Evolutionary conservation across 1,284 basidiomycete genomes (phyloP).

Genomic region (Mrakiaceae sp.): DNA sequence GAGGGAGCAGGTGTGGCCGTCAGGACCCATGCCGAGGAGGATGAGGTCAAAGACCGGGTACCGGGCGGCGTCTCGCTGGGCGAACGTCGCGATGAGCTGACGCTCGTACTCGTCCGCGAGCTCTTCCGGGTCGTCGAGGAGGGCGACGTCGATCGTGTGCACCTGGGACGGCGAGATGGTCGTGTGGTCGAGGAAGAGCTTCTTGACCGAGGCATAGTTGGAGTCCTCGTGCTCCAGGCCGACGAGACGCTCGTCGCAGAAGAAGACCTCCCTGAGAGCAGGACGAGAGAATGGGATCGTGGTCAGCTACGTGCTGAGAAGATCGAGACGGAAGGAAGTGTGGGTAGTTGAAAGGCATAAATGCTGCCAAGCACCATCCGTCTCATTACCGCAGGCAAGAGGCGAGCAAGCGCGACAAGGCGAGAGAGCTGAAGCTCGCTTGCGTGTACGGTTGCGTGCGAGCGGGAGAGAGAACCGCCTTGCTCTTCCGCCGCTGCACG

Average conservation of each 20-base stretch:
- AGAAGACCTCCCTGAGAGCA: constrained; percentile 79
- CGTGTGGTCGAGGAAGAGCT: constrained; percentile 71
- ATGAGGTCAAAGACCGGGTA: constrained; percentile 94
- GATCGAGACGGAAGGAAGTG: neutral
- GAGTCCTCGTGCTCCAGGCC: constrained; percentile 85
- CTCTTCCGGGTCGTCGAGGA: constrained; percentile 64
- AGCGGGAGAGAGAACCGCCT: too few species aligned
- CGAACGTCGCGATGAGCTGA: constrained; percentile 80
- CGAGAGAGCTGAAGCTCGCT: neutral
- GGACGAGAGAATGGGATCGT: neutral
- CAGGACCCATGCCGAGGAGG: constrained; percentile 83
- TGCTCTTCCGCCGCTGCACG: too few species aligned
- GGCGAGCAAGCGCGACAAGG: constrained; percentile 13
- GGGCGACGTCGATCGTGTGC: constrained; percentile 64
- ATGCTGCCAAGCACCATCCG: neutral
- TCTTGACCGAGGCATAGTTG: constrained; percentile 69
- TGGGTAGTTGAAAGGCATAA: too few species aligned
- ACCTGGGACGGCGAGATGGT: constrained; percentile 62
- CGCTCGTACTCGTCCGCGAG: constrained; percentile 88
- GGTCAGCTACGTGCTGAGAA: neutral
- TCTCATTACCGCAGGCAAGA: neutral
- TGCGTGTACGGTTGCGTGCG: too few species aligned
- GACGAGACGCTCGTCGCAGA: constrained; percentile 92
- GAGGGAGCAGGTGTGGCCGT: constrained; percentile 92
- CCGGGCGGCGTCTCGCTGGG: constrained; percentile 74